Evolutionary conservation across 2,329 filamentous ascomycete species (phyloP), one percentile per base, ranked within the genome.

Genomic region (Phialophora chinensis): DNA sequence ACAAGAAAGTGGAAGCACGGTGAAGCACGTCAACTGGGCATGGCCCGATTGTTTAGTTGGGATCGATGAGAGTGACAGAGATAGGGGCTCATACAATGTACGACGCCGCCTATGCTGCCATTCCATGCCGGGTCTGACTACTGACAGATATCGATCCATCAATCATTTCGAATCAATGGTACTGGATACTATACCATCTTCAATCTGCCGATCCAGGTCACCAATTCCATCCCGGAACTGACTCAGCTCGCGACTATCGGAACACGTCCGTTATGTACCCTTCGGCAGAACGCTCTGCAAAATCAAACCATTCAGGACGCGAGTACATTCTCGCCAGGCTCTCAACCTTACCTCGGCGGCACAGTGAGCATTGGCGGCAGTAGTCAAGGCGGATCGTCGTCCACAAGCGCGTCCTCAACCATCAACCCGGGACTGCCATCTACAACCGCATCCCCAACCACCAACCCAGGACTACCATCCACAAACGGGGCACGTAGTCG

Each of bases 1-100:
- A 31, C 86, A 89, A 68, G 88, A 91, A 73, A 77, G 83, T 0
- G 85, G 85, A 3, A 90, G 88, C 73, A 91, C 89, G 0, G 90
- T 91, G 52, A 91, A 91, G 75, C 89, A 91, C 74, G 83, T 91
- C 68, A 88, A 88, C 73, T 91, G 89, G 87, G 80, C 85, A 23
- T 91, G 89, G 89, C 89, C 90, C 0, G 84, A 85, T 65, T 91
- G 89, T 72, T 80, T 91, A 0, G 86, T 87, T 2, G 89, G 89
- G 20, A 35, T 20, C 29, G 29, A 35, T 10, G 79, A 88, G 58
- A 87, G 86, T 2, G 75, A 83, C 29, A 35, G 50, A n/a, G 53
- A 60, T 6, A 56, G 66, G 53, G 62, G 62, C 12, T 29, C 61
- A 12, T 67, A 67, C 29, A 67, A 67, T 31, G 66, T 68, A 14